Base-by-base conservation (phyloP, 306 rosid genomes). In the Lathyrus oleraceus region DNA sequence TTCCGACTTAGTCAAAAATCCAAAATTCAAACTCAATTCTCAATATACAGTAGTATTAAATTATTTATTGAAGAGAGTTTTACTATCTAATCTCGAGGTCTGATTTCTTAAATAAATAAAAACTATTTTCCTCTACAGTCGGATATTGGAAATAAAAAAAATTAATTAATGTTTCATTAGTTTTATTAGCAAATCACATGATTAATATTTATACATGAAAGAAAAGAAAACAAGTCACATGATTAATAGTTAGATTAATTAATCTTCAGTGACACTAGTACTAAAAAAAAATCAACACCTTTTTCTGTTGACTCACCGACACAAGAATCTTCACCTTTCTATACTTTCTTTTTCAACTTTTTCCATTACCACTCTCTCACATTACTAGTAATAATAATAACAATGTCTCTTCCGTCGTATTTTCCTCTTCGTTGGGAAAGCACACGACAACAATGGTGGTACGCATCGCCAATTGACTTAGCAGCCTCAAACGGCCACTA, bases 401-500 rank as follows among this genome's bases (percentile, higher is more conserved):
- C 36, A 64, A 88, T 86, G 94, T 7, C 39, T 35, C 79, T 88
- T 30, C 89, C 84, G 0, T 72, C 82, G 3, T 71, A 79, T 17
- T 88, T 93, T 28, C 97, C 98, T 45, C 92, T 93, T 21, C 85
- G 96, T 21, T 93, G 98, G 98, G 96, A 93, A 52, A 90, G 96
- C 78, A 90, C 91, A 0, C 88, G 96, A 8, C 96, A 93, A 32
- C 97, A 93, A 21, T 93, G 98, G 98, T 93, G 98, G 98, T 93
- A 79, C 53, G 98, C 94, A 4, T 85, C 98, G 1, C 98, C 98
- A 2, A 90, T 93, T 16, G 98, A 93, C 8, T 88, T 84, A 85
- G 98, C 98, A 0, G 94, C 97, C 4, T 96, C 98, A 40, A 93
- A 93, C 25, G 98, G 97, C 23, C 81, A 80, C 7, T 93, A 86